phyloP scores from a whole-genome alignment of 768 basidiomycete species.

The Kwoniella botswanensis region DNA sequence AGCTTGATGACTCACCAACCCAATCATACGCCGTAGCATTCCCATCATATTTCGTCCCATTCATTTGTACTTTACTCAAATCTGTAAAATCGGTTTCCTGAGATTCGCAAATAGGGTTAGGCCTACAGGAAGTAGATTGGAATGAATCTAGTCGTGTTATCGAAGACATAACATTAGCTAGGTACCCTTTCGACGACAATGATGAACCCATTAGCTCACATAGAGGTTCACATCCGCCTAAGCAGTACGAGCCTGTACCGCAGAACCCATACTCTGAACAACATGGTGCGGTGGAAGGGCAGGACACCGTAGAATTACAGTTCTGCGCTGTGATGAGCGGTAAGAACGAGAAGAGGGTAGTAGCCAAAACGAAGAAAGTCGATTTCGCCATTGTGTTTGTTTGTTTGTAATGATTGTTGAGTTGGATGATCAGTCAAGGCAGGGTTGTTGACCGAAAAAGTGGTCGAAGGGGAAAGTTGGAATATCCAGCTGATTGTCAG shows the following conservation, averaged over 20 bases:
- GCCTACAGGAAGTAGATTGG: slow-evolving; percentile 67
- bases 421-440: not conserved
- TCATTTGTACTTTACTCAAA: slow-evolving; percentile 69
- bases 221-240: slow-evolving; percentile 85
- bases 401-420: not conserved
- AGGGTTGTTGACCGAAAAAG: not conserved
- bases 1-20: slow-evolving; percentile 38
- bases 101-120: slow-evolving; percentile 73
- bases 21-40: slow-evolving; percentile 70
- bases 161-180: too few relatives aligned
- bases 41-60: slow-evolving; percentile 72
- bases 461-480: too few relatives aligned
- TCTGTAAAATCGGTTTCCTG: slow-evolving; percentile 55
- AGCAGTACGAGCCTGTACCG: slow-evolving; percentile 67
- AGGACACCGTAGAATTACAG: slow-evolving; percentile 40
- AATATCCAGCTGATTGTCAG: too few relatives aligned
- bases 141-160: slow-evolving; percentile 60
- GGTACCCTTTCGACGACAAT: too few relatives aligned
- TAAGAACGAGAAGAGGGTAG: slow-evolving; percentile 10
- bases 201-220: slow-evolving; percentile 34
- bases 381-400: not conserved
- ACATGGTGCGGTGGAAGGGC: slow-evolving; percentile 45
- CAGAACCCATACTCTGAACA: slow-evolving; percentile 67
- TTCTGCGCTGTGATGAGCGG: slow-evolving; percentile 26
- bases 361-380: slow-evolving; percentile 3